These are phyloP conservation scores for Podila epigama DNA, from an alignment of 192 early-diverging fungal genomes.

Conservation along the genomic window DNA sequence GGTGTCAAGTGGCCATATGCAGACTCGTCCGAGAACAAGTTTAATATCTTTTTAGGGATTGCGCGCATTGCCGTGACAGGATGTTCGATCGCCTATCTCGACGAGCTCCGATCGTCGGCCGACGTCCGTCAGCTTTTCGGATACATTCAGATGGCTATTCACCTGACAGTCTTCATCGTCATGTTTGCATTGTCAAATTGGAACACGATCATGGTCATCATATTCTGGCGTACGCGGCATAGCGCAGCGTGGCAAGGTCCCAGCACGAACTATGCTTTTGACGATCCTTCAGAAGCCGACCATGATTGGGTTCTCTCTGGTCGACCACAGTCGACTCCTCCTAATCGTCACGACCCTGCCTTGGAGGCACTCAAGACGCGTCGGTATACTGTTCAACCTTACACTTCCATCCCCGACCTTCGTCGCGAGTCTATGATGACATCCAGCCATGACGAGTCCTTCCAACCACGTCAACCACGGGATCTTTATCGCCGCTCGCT, in stretches of 20 bases:
- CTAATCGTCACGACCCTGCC: neutral
- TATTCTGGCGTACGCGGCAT: constrained; percentile 41
- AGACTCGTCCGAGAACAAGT: constrained; percentile 47
- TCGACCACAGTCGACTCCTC: constrained; percentile 7
- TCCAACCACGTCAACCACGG: neutral
- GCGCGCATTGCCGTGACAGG: constrained; percentile 42
- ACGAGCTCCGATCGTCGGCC: constrained; percentile 8
- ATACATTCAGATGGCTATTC: constrained; percentile 53
- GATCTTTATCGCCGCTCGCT: constrained; percentile 16
- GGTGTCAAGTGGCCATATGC: constrained; percentile 52
- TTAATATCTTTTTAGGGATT: constrained; percentile 39
- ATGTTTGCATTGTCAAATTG: constrained; percentile 43
- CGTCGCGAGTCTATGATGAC: constrained; percentile 3
- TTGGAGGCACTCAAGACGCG: constrained; percentile 6
- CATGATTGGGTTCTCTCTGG: constrained; percentile 20
- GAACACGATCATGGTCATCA: constrained; percentile 39
- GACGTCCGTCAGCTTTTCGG: constrained; percentile 48
- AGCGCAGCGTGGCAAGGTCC: constrained; percentile 14
- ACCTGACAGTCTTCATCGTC: constrained; percentile 49
- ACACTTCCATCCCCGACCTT: constrained; percentile 13
- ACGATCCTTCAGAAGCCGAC: neutral
- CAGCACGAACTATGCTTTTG: constrained; percentile 20
- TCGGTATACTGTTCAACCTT: constrained; percentile 43
- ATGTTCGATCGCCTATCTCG: constrained; percentile 49
- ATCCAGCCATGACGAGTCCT: constrained; percentile 1